Evolutionary conservation across 1,139 yeast genomes (phyloP).

Genomic region (Saccharomycopsis hybrid): DNA sequence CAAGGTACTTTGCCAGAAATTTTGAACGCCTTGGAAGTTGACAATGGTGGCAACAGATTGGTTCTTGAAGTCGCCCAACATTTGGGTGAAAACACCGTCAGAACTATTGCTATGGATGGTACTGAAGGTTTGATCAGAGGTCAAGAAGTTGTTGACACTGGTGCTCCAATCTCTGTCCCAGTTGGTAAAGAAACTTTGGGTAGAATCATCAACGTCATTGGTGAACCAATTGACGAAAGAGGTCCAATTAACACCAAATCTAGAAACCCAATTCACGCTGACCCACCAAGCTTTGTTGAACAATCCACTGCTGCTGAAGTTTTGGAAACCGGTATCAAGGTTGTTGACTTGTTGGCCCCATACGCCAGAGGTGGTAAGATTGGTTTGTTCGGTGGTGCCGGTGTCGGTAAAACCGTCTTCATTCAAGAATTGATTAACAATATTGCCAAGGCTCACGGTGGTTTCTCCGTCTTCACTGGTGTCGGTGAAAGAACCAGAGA

Average conservation of each 20-base stretch:
- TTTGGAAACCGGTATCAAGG: constrained; percentile 99
- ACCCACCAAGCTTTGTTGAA: constrained; percentile 92
- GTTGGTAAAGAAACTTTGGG: constrained; percentile 99
- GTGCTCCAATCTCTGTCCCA: constrained; percentile 97
- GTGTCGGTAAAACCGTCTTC: constrained; percentile 99
- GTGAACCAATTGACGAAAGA: constrained; percentile 99
- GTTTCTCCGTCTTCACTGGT: constrained; percentile 99
- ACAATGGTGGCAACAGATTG: constrained; percentile 58
- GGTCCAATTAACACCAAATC: constrained; percentile 92
- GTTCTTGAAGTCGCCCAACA: constrained; percentile 99
- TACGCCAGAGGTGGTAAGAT: constrained; percentile 99
- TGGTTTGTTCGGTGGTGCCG: constrained; percentile 99
- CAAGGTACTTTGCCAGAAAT: constrained; percentile 96
- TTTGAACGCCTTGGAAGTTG: constrained; percentile 91
- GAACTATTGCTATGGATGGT: constrained; percentile 99
- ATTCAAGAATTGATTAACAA: constrained; percentile 99
- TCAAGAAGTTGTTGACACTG: constrained; percentile 84
- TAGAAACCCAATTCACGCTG: constrained; percentile 97
- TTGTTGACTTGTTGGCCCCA: constrained; percentile 98
- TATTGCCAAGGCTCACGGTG: constrained; percentile 99
- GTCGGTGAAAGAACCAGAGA: constrained; percentile 99
- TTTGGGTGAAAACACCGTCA: constrained; percentile 99
- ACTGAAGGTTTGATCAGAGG: constrained; percentile 99
- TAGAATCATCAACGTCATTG: constrained; percentile 96
- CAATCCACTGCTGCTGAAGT: constrained; percentile 98